Base-by-base conservation (phyloP, 768 basidiomycete genomes). In the Gymnopilus dilepis region DNA sequence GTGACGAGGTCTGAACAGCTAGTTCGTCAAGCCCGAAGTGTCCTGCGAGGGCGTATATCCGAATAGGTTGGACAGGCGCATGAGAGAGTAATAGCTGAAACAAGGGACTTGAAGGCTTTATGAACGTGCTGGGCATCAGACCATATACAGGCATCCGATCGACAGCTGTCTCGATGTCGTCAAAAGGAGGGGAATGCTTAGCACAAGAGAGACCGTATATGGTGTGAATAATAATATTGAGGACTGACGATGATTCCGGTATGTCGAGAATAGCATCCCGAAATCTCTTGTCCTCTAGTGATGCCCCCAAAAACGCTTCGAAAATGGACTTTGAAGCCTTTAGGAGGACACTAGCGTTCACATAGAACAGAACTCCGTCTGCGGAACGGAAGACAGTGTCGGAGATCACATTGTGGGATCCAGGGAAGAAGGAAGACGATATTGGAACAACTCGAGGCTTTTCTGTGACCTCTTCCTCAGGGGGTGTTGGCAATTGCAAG, bases 301-400 rank as follows among this genome's bases (percentile, higher is more conserved):
- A 60, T 11, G 47, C 37, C 1, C 59, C 62, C 2, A 74, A 42
- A 11, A 72, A 34, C 4, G 61, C 42, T 15, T 60, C 12, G 45
- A 73, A 70, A 6, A 66, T 67, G 1, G 59, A 53, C 30, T 62
- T 60, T 8, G 67, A 67, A 12, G 30, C 59, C 2, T 54, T 54
- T 3, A 67, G 43, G 17, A 74, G 43, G 15, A 60, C 50, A 0
- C 65, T 38, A 6, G 67, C 65, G 41, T 66, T 65, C 19, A 73
- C 64, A 37, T 76, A 73, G 62, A 76, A 76, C 3, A 71, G 59
- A 9, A 76, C 72, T 1, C 57, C 50, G 24, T 76, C 74, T 24
- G 69, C 61, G 6, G 72, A 71, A 19, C 66, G 66, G 24, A 76
- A 65, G 54, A 71, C 64, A 11, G 67, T 67, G 31, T 74, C 71